Evolutionary conservation across 1,284 basidiomycete species (phyloP).

Genomic region (Ustilago cynodontis): DNA sequence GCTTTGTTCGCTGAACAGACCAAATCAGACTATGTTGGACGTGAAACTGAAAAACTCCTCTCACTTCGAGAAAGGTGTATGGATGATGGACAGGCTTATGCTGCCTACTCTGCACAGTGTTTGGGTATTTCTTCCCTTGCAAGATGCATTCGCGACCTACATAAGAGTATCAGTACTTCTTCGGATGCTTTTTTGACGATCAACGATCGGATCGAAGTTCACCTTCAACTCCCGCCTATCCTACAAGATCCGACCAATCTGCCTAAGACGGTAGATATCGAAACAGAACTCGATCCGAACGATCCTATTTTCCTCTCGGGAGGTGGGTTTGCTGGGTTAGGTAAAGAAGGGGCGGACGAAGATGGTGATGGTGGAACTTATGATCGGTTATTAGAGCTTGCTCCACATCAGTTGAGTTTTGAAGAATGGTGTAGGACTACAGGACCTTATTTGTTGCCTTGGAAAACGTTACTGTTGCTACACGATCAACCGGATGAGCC

Average conservation of each 20-base stretch:
- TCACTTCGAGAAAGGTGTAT: constrained; percentile 59
- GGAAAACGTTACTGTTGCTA: constrained; percentile 88
- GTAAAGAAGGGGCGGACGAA: constrained; percentile 37
- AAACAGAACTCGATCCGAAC: constrained; percentile 61
- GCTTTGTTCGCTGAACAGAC: constrained; percentile 65
- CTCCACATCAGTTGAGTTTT: constrained; percentile 37
- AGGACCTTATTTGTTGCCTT: constrained; percentile 82
- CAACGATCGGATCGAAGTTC: constrained; percentile 62
- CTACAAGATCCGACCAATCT: constrained; percentile 53
- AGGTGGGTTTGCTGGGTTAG: constrained; percentile 45
- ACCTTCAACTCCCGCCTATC: constrained; percentile 66
- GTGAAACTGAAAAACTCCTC: constrained; percentile 55
- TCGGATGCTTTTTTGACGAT: constrained; percentile 60
- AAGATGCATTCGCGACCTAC: constrained; percentile 50
- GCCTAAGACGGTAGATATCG: constrained; percentile 55
- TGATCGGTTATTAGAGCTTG: constrained; percentile 28
- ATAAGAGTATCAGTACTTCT: constrained; percentile 56
- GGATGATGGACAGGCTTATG: constrained; percentile 56
- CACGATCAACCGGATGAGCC: constrained; percentile 57
- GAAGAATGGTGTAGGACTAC: constrained; percentile 65
- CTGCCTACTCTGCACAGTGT: constrained; percentile 49
- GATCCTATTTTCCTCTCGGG: constrained; percentile 60
- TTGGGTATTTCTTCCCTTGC: constrained; percentile 62
- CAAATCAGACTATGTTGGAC: constrained; percentile 52
- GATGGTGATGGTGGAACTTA: constrained; percentile 38